phyloP scores from a whole-genome alignment of 768 basidiomycete species.

The Russula ochroleuca region DNA sequence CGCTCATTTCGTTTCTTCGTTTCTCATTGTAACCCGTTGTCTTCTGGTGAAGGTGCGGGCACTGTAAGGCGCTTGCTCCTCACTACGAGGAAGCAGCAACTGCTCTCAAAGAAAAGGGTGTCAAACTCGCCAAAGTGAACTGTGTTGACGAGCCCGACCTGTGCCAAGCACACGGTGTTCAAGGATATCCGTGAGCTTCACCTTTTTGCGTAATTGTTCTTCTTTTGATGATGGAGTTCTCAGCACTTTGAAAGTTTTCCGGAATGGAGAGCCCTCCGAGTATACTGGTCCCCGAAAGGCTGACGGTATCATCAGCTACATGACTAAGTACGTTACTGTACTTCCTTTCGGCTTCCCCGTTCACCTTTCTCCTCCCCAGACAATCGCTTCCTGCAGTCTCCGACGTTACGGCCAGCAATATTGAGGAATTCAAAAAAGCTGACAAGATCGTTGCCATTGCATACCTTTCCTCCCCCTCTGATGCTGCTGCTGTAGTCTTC shows the following conservation, averaged over 20 bases:
- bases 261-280: conserved; percentile 71
- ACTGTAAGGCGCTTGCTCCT: conserved; percentile 93
- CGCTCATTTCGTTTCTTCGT: neutral
- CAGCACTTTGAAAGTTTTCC: conserved; percentile 90
- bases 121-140: conserved; percentile 94
- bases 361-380: conserved; percentile 39
- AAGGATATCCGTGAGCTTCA: conserved; percentile 84
- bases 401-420: conserved; percentile 67
- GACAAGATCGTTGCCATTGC: conserved; percentile 91
- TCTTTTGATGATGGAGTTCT: neutral
- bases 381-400: conserved; percentile 94
- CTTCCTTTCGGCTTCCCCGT: neutral
- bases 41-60: conserved; percentile 67
- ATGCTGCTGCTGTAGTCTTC: conserved; percentile 68
- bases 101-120: conserved; percentile 79
- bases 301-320: conserved; percentile 94
- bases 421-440: conserved; percentile 77
- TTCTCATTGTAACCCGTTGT: neutral
- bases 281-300: conserved; percentile 89
- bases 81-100: conserved; percentile 95
- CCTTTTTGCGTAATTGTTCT: neutral
- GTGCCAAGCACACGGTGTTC: conserved; percentile 81
- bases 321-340: conserved; percentile 70
- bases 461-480: conserved; percentile 72
- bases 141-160: conserved; percentile 93